phyloP scores from a whole-genome alignment of 371 early-diverging fungal genomes.

The Chytridium lagenaria region DNA sequence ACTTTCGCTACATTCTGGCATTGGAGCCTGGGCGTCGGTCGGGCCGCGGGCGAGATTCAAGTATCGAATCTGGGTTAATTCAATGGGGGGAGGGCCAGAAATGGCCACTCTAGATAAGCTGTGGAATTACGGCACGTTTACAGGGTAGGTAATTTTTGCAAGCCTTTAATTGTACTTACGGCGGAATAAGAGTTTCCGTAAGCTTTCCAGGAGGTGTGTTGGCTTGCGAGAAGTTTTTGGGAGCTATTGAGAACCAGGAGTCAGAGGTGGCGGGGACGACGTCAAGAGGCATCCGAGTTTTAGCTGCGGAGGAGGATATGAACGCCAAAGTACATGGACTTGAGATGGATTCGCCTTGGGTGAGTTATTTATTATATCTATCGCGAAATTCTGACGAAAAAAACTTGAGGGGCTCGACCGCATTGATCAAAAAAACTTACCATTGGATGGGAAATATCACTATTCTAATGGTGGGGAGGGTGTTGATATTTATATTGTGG shows the following conservation, averaged over 20 bases:
- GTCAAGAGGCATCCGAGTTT: not conserved
- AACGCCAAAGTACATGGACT: conserved; percentile 2
- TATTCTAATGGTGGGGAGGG: conserved; percentile 25
- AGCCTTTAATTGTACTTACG: not conserved
- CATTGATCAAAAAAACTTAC: conserved; percentile 37
- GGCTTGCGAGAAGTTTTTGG: conserved; percentile 21
- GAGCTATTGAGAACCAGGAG: not conserved
- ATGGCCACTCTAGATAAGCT: not conserved
- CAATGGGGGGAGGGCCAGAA: not conserved
- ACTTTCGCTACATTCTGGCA: conserved; percentile 1
- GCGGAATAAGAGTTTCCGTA: not conserved
- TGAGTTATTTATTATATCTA: conserved; percentile 3
- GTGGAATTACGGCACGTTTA: conserved; percentile 30
- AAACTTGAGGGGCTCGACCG: conserved; percentile 42
- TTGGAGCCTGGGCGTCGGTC: not conserved
- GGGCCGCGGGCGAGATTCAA: not conserved
- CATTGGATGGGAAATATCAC: conserved; percentile 30
- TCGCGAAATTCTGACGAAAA: not conserved
- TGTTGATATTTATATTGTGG: conserved; percentile 41
- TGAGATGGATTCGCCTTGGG: conserved; percentile 38
- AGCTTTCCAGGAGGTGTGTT: conserved; percentile 7
- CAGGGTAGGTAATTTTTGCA: conserved; percentile 14
- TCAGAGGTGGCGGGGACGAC: not conserved
- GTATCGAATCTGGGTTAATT: not conserved
- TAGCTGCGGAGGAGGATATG: conserved; percentile 18